phyloP scores from a whole-genome alignment of 2,329 filamentous ascomycete species.

The Diaporthe eres region DNA sequence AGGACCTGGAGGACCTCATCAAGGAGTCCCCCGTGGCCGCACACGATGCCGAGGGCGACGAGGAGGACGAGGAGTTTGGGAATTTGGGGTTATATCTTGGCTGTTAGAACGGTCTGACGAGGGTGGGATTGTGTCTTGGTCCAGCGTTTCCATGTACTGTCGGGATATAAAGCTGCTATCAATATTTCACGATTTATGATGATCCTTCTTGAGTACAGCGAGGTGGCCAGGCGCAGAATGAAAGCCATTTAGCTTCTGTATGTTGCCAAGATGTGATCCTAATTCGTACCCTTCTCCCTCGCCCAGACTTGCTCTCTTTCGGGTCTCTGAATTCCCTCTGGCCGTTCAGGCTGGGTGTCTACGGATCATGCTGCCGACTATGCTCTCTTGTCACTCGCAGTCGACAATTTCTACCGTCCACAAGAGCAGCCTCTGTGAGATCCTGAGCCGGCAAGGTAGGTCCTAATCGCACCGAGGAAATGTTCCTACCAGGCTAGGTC shows the following conservation, averaged over 20 bases:
- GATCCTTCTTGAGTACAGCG: neutral
- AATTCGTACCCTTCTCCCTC: neutral
- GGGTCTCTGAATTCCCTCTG: neutral
- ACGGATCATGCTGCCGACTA: too few relatives aligned
- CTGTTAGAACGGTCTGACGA: slow-evolving; percentile 43
- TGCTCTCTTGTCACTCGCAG: neutral
- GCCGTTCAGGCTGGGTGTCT: too few relatives aligned
- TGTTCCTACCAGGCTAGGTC: too few relatives aligned
- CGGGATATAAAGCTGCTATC: neutral
- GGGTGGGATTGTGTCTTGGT: neutral
- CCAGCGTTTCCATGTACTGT: slow-evolving; percentile 9
- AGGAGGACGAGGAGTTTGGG: slow-evolving; percentile 42
- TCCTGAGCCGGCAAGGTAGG: neutral
- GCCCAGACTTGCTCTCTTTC: too few relatives aligned
- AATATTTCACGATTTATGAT: slow-evolving; percentile 15
- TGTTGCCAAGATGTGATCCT: too few relatives aligned
- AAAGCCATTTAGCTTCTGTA: neutral
- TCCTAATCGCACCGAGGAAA: neutral
- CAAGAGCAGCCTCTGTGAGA: too few relatives aligned
- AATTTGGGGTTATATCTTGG: slow-evolving; percentile 51
- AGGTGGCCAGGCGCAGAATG: neutral
- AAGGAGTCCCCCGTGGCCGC: slow-evolving; percentile 49
- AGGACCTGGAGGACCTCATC: slow-evolving; percentile 76
- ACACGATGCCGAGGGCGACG: slow-evolving; percentile 37
- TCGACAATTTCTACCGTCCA: too few relatives aligned